Base-by-base conservation (phyloP, 257 asterid species). In the Striga asiatica region DNA sequence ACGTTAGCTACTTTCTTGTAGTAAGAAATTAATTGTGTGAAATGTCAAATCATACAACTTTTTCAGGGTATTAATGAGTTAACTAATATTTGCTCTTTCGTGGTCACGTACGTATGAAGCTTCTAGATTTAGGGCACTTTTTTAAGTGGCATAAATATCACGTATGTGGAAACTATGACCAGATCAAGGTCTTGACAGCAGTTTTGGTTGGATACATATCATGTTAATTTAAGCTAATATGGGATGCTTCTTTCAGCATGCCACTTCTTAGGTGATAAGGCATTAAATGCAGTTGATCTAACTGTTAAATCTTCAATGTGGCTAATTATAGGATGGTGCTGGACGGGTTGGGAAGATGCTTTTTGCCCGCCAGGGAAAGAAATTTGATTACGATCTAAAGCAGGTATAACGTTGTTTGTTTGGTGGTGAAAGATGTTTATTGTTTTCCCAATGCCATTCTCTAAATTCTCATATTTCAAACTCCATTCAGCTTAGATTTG, bases 271-370 rank as follows among this genome's bases (percentile, higher is more conserved):
- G 4, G 5, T 61, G 27, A 14, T 21, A 22, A 49, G 51, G 37
- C 35, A 34, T 29, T 32, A 31, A 47, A 21, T 6, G 17, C 25
- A 27, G 25, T 18, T 55, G 19, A 61, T 49, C 62, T 60, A 64
- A 60, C 29, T 16, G 18, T 58, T 43, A 56, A 54, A 20, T 60
- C 45, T 58, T 10, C 18, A 35, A 50, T 22, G 37, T 73, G 61
- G 24, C 32, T 29, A 39, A 52, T 61, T 72, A 43, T 58, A 92
- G 99, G 99, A 92, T 70, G 99, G 99, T 10, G 94, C 95, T 72
- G 99, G 99, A 17, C 81, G 97, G 60, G 88, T 92, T 55, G 99
- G 99, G 58, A 92, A 88, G 74, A 92, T 92, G 99, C 80, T 92
- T 50, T 92, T 80, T 64, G 83, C 99, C 14, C 80, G 99, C 35